phyloP scores from a whole-genome alignment of 805 yeast genomes.

The Saturnispora besseyi region DNA sequence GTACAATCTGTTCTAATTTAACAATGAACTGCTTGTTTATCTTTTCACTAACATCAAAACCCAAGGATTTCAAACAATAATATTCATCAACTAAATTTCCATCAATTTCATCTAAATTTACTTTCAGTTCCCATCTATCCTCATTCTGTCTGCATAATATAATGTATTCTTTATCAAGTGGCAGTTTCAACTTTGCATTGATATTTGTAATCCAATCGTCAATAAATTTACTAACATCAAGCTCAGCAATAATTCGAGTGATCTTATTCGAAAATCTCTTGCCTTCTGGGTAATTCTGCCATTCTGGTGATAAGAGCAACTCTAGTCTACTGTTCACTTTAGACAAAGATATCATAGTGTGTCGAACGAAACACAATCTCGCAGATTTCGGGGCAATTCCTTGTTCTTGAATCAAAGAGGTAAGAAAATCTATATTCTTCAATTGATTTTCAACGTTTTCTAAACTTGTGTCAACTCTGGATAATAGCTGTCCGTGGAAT shows the following conservation, averaged over 20 bases:
- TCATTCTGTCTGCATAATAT: slow-evolving; percentile 28
- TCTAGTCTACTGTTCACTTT: slow-evolving; percentile 38
- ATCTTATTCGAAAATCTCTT: slow-evolving; percentile 47
- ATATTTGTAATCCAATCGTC: slow-evolving; percentile 38
- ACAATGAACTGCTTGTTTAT: slow-evolving; percentile 1
- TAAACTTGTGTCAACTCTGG: slow-evolving; percentile 41
- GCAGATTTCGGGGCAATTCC: slow-evolving; percentile 43
- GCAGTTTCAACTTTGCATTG: slow-evolving; percentile 8
- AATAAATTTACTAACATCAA: slow-evolving; percentile 35
- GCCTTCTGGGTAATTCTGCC: slow-evolving; percentile 62
- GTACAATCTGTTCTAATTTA: background rate
- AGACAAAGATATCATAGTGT: slow-evolving; percentile 36
- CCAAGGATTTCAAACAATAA: slow-evolving; percentile 12
- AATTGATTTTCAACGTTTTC: slow-evolving; percentile 31
- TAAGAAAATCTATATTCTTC: background rate
- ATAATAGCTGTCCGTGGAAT: slow-evolving; percentile 44
- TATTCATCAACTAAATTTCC: slow-evolving; percentile 22
- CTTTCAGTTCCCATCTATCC: slow-evolving; percentile 25
- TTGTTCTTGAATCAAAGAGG: slow-evolving; percentile 17
- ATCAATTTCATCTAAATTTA: slow-evolving; percentile 26
- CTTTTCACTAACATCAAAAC: background rate
- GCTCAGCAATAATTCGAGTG: slow-evolving; percentile 33
- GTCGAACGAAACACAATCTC: slow-evolving; percentile 44
- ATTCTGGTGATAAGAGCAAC: slow-evolving; percentile 47
- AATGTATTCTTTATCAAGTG: slow-evolving; percentile 18